Conservation (phyloP, 2,329 filamentous ascomycete genomes). For the Xylaria sp. region DNA sequence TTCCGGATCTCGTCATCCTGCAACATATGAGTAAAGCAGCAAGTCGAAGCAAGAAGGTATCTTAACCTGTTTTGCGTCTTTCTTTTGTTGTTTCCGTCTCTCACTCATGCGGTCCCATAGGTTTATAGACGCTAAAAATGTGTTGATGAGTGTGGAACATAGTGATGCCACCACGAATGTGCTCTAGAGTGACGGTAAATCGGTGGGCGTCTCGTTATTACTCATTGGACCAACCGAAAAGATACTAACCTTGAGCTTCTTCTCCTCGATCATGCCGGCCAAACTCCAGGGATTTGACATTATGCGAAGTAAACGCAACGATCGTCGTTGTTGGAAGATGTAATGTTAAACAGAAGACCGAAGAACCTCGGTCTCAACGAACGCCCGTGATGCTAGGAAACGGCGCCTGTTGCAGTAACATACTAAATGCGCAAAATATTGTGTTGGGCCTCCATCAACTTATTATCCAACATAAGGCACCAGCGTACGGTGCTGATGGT, state of each 20-base stretch:
- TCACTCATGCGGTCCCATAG: constrained; percentile 52
- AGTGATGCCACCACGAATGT: constrained; percentile 54
- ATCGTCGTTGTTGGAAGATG: neutral
- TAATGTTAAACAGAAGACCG: neutral
- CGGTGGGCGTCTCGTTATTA: neutral
- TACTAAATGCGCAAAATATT: neutral
- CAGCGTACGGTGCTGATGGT: neutral
- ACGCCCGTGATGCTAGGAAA: neutral
- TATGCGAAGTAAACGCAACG: neutral
- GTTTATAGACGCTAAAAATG: constrained; percentile 51
- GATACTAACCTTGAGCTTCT: constrained; percentile 47
- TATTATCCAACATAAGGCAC: neutral
- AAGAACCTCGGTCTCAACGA: neutral
- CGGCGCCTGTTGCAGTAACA: neutral
- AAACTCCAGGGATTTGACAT: constrained; percentile 37
- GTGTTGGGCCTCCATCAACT: neutral
- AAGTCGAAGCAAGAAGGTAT: neutral
- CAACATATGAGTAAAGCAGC: constrained; percentile 23
- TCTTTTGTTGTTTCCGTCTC: constrained; percentile 47
- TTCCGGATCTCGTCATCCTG: constrained; percentile 35
- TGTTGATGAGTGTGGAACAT: constrained; percentile 52
- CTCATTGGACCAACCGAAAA: neutral
- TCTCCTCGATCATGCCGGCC: constrained; percentile 51
- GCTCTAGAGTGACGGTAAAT: constrained; percentile 43
- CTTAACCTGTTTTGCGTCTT: constrained; percentile 47